These are phyloP conservation scores for Fagus sylvatica DNA, from an alignment of 306 rosid genomes.

Conservation along the genomic window DNA sequence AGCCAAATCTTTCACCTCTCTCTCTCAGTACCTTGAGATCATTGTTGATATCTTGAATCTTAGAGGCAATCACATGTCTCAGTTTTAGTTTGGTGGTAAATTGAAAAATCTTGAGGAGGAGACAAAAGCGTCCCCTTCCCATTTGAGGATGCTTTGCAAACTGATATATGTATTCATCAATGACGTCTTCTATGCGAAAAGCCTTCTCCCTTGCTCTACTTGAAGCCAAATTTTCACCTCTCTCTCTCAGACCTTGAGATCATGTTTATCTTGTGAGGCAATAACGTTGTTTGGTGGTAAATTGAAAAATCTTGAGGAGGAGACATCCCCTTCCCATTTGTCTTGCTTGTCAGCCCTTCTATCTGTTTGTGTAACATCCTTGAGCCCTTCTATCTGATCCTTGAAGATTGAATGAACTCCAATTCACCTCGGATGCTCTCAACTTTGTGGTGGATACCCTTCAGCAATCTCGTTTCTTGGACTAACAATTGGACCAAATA, in stretches of 20 bases:
- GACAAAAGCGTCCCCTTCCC: too few species aligned
- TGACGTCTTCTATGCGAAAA: conserved; percentile 7
- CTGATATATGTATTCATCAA: neutral
- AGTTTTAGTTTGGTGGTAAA: too few species aligned
- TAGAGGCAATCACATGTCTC: too few species aligned
- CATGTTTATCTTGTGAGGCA: neutral
- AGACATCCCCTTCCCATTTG: too few species aligned
- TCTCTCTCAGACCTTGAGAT: too few species aligned
- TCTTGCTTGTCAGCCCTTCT: neutral
- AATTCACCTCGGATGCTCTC: neutral
- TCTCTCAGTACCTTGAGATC: neutral
- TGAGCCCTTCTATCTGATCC: neutral
- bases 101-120: too few species aligned
- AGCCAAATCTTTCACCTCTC: neutral
- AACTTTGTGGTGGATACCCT: neutral
- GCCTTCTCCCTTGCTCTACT: neutral
- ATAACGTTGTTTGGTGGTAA: too few species aligned
- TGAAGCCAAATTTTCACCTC: too few species aligned
- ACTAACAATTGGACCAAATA: neutral
- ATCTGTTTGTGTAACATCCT: too few species aligned
- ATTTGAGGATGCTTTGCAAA: neutral
- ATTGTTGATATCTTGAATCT: too few species aligned
- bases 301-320: too few species aligned
- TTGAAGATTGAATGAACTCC: neutral
- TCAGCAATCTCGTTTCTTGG: neutral